A percentile compares a stretch with the other conserved stretches of the same genome.
phyloP scores from a whole-genome alignment of 1,284 basidiomycete species.

The Tylopilus orsonianus region DNA sequence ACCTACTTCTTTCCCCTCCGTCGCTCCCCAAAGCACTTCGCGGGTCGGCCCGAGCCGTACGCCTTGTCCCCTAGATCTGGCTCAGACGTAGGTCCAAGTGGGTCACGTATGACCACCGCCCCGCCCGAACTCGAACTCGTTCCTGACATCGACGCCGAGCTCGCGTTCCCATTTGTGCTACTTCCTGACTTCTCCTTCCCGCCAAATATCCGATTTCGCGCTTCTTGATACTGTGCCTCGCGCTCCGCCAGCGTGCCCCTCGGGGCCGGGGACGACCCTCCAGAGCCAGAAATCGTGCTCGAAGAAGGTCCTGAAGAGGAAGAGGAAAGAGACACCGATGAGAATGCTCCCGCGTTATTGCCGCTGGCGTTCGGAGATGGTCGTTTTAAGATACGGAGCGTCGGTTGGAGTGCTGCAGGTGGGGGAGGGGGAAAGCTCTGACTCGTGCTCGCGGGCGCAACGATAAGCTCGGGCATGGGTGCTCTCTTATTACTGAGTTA shows the following conservation, averaged over 20 bases:
- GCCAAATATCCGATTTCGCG: constrained; percentile 33
- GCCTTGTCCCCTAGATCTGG: constrained; percentile 2
- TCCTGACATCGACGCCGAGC: neutral
- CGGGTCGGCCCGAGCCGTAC: constrained; percentile 1
- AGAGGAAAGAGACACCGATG: constrained; percentile 1
- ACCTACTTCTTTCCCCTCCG: constrained; percentile 17
- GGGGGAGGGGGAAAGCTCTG: constrained; percentile 21
- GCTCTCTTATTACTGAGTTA: constrained; percentile 40
- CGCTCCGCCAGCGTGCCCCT: constrained; percentile 34
- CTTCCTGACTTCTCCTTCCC: constrained; percentile 4
- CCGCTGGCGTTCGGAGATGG: constrained; percentile 20
- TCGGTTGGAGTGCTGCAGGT: constrained; percentile 31
- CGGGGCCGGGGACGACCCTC: constrained; percentile 18
- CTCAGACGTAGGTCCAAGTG: constrained; percentile 24
- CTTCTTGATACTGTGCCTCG: constrained; percentile 35
- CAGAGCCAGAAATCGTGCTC: neutral
- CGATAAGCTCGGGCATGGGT: constrained; percentile 49
- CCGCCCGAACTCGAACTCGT: constrained; percentile 1
- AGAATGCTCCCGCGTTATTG: neutral
- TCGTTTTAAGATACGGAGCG: constrained; percentile 33
- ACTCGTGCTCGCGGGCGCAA: constrained; percentile 36
- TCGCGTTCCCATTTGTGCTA: neutral
- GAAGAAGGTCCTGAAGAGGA: constrained; percentile 6
- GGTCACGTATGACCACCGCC: constrained; percentile 24
- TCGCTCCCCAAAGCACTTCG: constrained; percentile 29